Evolutionary conservation across 768 basidiomycete genomes (phyloP).

Genomic region (Leccinum boreale): DNA sequence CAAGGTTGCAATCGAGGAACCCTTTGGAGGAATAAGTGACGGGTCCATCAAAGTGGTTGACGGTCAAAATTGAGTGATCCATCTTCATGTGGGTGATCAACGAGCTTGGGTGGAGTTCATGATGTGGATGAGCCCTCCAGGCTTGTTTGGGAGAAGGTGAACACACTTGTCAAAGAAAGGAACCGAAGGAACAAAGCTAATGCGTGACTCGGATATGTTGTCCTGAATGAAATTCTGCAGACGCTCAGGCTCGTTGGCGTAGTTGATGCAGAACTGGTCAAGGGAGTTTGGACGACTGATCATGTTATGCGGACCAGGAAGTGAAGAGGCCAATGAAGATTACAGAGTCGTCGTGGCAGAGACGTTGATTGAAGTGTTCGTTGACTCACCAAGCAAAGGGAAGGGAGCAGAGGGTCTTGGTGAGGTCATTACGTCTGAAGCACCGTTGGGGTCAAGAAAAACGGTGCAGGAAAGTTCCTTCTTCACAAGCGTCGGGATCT

Average conservation of each 20-base stretch:
- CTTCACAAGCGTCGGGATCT: slow-evolving; percentile 79
- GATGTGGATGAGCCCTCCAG: slow-evolving; percentile 92
- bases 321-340: slow-evolving; percentile 92
- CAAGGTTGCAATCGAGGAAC: slow-evolving; percentile 86
- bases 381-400: slow-evolving; percentile 90
- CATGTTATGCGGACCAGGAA: slow-evolving; percentile 91
- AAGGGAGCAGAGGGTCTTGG: slow-evolving; percentile 89
- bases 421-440: slow-evolving; percentile 90
- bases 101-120: slow-evolving; percentile 91
- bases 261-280: slow-evolving; percentile 96
- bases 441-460: slow-evolving; percentile 92
- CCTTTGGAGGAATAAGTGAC: slow-evolving; percentile 90
- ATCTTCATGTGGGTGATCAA: slow-evolving; percentile 79
- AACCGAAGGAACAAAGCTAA: slow-evolving; percentile 62
- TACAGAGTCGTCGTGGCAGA: slow-evolving; percentile 89
- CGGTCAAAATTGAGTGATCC: slow-evolving; percentile 88
- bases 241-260: slow-evolving; percentile 75
- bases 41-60: slow-evolving; percentile 88
- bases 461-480: slow-evolving; percentile 92
- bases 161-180: slow-evolving; percentile 92
- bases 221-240: slow-evolving; percentile 81
- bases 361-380: slow-evolving; percentile 92
- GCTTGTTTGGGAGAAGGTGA: slow-evolving; percentile 77
- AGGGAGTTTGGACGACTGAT: slow-evolving; percentile 85
- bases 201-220: slow-evolving; percentile 74